These are phyloP conservation scores for Zygosaccharomyces gambellarensis DNA, from an alignment of 805 yeast species.

Conservation along the genomic window DNA sequence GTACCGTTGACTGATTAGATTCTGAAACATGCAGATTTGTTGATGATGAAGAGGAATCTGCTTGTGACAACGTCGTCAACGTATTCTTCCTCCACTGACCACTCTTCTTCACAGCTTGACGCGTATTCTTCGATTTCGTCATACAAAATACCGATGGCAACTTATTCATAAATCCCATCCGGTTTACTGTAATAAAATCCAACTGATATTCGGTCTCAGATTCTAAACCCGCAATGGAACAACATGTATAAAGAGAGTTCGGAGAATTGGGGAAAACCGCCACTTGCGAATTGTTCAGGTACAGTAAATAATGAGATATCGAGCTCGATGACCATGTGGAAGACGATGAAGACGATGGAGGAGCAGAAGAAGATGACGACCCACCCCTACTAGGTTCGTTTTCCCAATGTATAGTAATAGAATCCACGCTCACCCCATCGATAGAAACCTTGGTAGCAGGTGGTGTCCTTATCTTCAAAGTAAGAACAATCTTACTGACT, in stretches of 20 bases:
- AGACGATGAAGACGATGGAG: too few relatives aligned
- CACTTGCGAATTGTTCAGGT: slow-evolving; percentile 29
- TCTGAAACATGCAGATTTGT: not conserved
- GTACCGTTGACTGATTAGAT: slow-evolving; percentile 2
- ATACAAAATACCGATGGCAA: slow-evolving; percentile 30
- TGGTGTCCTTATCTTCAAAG: slow-evolving; percentile 29
- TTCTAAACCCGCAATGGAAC: slow-evolving; percentile 26
- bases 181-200: slow-evolving; percentile 33
- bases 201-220: slow-evolving; percentile 29
- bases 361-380: not conserved
- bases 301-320: slow-evolving; percentile 31
- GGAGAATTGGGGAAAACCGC: slow-evolving; percentile 31
- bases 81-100: slow-evolving; percentile 27
- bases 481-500: slow-evolving; percentile 26
- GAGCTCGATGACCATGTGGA: slow-evolving; percentile 3
- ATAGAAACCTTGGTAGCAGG: slow-evolving; percentile 34
- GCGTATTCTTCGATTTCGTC: slow-evolving; percentile 19
- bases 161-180: slow-evolving; percentile 33
- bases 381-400: slow-evolving; percentile 22
- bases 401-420: slow-evolving; percentile 35
- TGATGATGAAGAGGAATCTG: slow-evolving; percentile 1
- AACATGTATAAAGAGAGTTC: slow-evolving; percentile 31
- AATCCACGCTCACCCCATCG: slow-evolving; percentile 28
- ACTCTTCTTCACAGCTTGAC: slow-evolving; percentile 14
- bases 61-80: slow-evolving; percentile 6